Percentiles rank a stretch among this genome's conserved stretches.
Evolutionary conservation across 2,329 filamentous ascomycete species (phyloP).

Genomic region (Trichoderma brevicompactum): DNA sequence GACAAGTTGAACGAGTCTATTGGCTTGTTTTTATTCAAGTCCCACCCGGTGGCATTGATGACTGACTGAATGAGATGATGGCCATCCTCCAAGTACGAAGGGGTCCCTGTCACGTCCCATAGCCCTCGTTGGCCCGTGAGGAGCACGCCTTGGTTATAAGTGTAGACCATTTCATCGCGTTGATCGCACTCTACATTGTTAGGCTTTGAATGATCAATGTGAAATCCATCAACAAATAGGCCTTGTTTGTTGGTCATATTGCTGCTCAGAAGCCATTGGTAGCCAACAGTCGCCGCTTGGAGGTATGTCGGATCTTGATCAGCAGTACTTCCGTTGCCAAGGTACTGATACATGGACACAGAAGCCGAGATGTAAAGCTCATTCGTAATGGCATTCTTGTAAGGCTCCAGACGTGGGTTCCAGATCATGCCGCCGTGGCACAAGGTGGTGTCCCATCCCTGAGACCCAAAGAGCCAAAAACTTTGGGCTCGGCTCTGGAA

Average conservation of each 20-base stretch:
- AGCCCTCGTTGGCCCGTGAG: constrained; percentile 80
- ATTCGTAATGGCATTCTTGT: constrained; percentile 97
- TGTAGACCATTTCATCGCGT: constrained; percentile 88
- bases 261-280: constrained; percentile 76
- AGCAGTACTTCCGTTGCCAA: constrained; percentile 41
- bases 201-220: constrained; percentile 67
- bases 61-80: constrained; percentile 76
- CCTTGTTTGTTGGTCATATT: constrained; percentile 80
- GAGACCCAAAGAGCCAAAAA: constrained; percentile 80
- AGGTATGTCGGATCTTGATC: constrained; percentile 67
- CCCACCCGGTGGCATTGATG: constrained; percentile 79
- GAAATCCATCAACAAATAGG: constrained; percentile 85
- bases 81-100: constrained; percentile 74
- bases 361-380: constrained; percentile 86
- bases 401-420: constrained; percentile 79
- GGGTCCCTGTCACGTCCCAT: constrained; percentile 76
- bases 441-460: constrained; percentile 79
- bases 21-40: constrained; percentile 48
- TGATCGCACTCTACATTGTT: constrained; percentile 76
- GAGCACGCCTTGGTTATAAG: constrained; percentile 93
- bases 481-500: constrained; percentile 83
- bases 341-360: constrained; percentile 86
- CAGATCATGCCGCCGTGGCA: constrained; percentile 91
- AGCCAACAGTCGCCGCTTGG: constrained; percentile 73
- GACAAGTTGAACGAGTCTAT: constrained; percentile 46